Percentiles rank a stretch among this genome's conserved stretches.
Conservation (phyloP, 192 early-diverging fungal genomes). For the Dissophora ornata region DNA sequence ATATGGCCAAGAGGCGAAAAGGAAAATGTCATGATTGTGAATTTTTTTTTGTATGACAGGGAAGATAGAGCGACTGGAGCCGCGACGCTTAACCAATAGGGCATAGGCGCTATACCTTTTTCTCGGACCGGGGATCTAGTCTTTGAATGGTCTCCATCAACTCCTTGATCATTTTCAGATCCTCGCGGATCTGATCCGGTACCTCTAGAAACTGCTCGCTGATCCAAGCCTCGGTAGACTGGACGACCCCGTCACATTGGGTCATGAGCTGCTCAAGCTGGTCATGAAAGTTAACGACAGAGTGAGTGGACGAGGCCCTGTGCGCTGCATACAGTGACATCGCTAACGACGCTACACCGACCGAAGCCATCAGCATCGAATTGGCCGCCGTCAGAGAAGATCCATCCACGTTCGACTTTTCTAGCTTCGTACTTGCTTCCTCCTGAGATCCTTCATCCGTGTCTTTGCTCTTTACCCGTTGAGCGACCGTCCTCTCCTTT, state of each 20-base stretch:
- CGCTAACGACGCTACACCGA: conserved; percentile 53
- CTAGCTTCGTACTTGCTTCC: conserved; percentile 6
- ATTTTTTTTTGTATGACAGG: no score
- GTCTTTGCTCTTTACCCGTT: conserved; percentile 9
- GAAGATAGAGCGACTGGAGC: no score
- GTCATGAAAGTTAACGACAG: conserved; percentile 60
- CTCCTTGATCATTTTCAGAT: conserved; percentile 52
- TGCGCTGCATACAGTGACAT: conserved; percentile 60
- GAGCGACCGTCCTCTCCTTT: conserved; percentile 3
- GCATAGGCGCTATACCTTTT: conserved; percentile 22
- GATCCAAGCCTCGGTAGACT: conserved; percentile 62
- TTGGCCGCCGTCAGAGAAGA: neutral
- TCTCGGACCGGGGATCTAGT: conserved; percentile 60
- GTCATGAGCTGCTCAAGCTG: conserved; percentile 57
- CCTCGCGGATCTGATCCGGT: conserved; percentile 51
- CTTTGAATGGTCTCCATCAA: conserved; percentile 52
- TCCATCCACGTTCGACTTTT: neutral
- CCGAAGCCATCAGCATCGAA: conserved; percentile 33
- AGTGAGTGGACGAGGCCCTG: conserved; percentile 53
- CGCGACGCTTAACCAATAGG: no score
- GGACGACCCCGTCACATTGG: conserved; percentile 55
- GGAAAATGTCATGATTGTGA: no score
- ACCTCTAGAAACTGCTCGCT: conserved; percentile 56
- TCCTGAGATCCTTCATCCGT: conserved; percentile 1
- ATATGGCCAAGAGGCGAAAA: conserved; percentile 1